Conservation (phyloP, 148 eudicot species). For the Nepenthes gracilis region DNA sequence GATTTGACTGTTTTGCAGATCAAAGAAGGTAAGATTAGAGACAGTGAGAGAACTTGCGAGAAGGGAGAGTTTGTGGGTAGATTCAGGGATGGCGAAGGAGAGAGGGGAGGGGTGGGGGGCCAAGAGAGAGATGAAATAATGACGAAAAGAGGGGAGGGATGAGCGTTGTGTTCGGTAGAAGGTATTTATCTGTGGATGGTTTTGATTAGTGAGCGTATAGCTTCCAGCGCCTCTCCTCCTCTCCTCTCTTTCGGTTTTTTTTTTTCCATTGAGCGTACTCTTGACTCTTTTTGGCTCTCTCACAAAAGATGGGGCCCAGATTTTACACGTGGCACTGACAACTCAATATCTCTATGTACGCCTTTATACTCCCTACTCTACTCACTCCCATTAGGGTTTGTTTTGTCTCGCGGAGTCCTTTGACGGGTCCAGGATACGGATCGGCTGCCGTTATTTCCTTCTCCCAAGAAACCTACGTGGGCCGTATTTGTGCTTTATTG, state of each 20-base stretch:
- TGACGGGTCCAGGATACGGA: too few relatives aligned
- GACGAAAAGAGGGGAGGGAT: slow-evolving; percentile 1
- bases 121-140: not conserved
- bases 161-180: not conserved
- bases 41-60: not conserved
- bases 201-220: not conserved
- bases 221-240: not conserved
- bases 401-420: too few relatives aligned
- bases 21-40: not conserved
- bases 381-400: not conserved
- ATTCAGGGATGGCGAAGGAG: not conserved
- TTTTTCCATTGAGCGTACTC: not conserved
- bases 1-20: not conserved
- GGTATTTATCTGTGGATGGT: not conserved
- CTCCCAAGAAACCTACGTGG: too few relatives aligned
- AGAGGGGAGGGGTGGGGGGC: not conserved
- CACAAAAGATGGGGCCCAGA: not conserved
- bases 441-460: too few relatives aligned
- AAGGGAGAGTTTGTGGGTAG: slow-evolving; percentile 1
- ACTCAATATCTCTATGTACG: not conserved
- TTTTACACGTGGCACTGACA: not conserved
- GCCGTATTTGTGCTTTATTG: too few relatives aligned
- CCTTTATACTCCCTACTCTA: not conserved
- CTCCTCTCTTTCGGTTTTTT: not conserved
- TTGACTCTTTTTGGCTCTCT: not conserved